Percentiles rank a stretch among this genome's conserved stretches.
phyloP scores from a whole-genome alignment of 495 filamentous ascomycete genomes.

The Eremomyces bilateralis region DNA sequence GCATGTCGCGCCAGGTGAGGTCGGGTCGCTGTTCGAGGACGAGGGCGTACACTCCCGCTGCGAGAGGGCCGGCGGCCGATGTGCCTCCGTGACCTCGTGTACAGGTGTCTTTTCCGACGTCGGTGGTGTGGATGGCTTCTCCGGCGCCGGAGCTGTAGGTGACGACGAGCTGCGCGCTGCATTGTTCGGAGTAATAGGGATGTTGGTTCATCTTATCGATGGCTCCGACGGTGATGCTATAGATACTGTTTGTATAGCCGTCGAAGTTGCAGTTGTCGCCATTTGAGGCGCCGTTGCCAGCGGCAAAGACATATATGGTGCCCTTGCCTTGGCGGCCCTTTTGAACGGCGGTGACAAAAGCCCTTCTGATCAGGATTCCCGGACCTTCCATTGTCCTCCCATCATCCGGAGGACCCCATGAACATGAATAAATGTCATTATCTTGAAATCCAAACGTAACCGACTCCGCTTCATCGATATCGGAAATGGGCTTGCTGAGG shows the following conservation, averaged over 20 bases:
- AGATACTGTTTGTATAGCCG: constrained; percentile 97
- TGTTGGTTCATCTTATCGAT: constrained; percentile 70
- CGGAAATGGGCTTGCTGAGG: constrained; percentile 68
- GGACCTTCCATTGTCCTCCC: constrained; percentile 85
- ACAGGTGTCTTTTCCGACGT: constrained; percentile 69
- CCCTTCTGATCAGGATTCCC: constrained; percentile 65
- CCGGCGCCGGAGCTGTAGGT: constrained; percentile 83
- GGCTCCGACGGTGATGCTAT: constrained; percentile 90
- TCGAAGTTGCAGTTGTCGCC: constrained; percentile 99
- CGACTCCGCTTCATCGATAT: constrained; percentile 76
- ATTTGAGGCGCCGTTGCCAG: constrained; percentile 70
- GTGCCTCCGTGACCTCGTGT: constrained; percentile 69
- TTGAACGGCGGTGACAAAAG: constrained; percentile 82
- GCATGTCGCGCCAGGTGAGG: constrained; percentile 82
- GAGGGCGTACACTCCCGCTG: constrained; percentile 82
- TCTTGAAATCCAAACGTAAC: constrained; percentile 81
- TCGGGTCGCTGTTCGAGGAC: constrained; percentile 70
- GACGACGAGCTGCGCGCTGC: constrained; percentile 84
- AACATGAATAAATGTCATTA: constrained; percentile 96
- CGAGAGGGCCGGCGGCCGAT: constrained; percentile 87
- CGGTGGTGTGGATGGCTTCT: constrained; percentile 87
- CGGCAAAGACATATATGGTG: constrained; percentile 94
- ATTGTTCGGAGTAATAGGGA: constrained; percentile 86
- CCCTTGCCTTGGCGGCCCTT: constrained; percentile 64
- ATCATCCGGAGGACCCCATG: constrained; percentile 91